Evolutionary conservation across 306 rosid genomes (phyloP), one percentile per base, ranked within the genome.

Genomic region (Mimosa pudica): DNA sequence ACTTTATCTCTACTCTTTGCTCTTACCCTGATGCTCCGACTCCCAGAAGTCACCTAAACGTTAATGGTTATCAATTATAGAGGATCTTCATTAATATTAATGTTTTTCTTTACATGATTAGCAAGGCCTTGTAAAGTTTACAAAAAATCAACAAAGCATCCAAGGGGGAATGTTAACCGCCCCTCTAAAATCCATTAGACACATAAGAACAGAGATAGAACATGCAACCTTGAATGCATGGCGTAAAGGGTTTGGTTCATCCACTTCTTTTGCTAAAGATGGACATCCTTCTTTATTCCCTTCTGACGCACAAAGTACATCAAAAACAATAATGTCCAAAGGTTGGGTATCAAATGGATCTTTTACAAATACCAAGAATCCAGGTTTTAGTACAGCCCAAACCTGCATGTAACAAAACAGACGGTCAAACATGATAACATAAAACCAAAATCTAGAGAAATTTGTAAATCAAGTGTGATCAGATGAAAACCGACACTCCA

Each of bases 351-450:
- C 94, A 84, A 89, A 88, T 77, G 97, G 98, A 87, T 96, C 94
- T 35, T 90, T 92, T 87, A 96, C 88, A 82, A 96, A 90, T 74
- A 97, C 99, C 84, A 96, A 86, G 83, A 96, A 96, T 75, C 99
- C 99, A 80, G 99, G 98, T 82, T 96, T 96, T 58, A 96, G 77
- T 74, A 96, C 93, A 44, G 98, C 98, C 99, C 99, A 96, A 78
- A 96, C 97, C 96, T 96, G 87, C 79, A 86, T 54, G 71, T 12
- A 70, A 76, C 61, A 88, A 83, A 73, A 70, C 47, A 79, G 52
- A 77, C 71, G 61, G 73, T 76, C 30, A 13, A 80, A 44, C 66
- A 49, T 47, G 73, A 74, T 51, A 49, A 76, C 33, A 64, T 66
- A 10, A 74, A 85, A 71, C 70, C 38, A 36, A 77, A 66, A 57